phyloP scores from a whole-genome alignment of 805 yeast genomes.

The Starmerella kuoi region DNA sequence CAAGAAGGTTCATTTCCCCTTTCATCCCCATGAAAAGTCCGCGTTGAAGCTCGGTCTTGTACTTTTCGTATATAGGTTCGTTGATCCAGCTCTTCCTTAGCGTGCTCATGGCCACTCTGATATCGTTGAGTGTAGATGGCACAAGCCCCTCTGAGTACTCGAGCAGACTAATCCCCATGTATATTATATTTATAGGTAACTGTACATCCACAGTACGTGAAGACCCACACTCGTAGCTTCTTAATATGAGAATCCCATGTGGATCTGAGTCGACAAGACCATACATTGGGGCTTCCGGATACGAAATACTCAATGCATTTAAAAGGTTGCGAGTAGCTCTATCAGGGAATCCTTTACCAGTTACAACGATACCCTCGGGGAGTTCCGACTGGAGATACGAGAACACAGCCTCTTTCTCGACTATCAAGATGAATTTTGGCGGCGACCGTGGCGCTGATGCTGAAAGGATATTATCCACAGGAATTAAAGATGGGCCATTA shows the following conservation, averaged over 20 bases:
- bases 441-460: constrained; percentile 22
- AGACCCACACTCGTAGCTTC: constrained; percentile 29
- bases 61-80: constrained; percentile 12
- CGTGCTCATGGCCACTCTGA: constrained; percentile 26
- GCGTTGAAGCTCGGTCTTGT: constrained; percentile 41
- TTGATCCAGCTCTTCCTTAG: constrained; percentile 25
- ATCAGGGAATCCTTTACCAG: constrained; percentile 64
- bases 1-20: constrained; percentile 44
- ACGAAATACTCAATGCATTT: constrained; percentile 22
- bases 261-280: constrained; percentile 55
- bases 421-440: constrained; percentile 31
- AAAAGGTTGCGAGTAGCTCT: constrained; percentile 38
- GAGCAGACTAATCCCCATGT: constrained; percentile 35
- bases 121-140: constrained; percentile 26
- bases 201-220: constrained; percentile 12
- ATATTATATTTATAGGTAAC: constrained; percentile 19
- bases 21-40: constrained; percentile 40
- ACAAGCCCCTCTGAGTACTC: constrained; percentile 31
- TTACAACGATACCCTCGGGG: constrained; percentile 31
- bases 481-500: constrained; percentile 28
- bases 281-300: constrained; percentile 32
- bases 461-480: constrained; percentile 26
- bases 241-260: constrained; percentile 44
- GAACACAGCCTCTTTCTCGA: constrained; percentile 43
- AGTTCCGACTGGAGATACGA: constrained; percentile 25